Evolutionary conservation across 768 basidiomycete genomes (phyloP), one percentile per base, ranked within the genome.

Genomic region (Pholiota molesta): DNA sequence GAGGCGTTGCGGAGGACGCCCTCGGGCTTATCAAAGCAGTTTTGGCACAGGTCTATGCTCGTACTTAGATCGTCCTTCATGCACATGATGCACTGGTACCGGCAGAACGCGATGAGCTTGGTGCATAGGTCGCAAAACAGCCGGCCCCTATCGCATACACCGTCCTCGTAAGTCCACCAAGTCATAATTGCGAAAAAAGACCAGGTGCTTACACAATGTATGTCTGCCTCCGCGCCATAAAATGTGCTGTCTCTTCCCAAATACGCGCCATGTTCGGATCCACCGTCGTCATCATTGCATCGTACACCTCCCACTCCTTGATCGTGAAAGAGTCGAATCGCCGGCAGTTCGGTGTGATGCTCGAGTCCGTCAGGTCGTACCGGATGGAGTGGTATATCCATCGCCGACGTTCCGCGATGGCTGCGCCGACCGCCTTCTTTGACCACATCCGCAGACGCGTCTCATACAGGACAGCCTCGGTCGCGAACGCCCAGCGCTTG

Each of bases 81-180:
- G 57, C 66, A 67, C 11, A 55, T 58, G 23, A 67, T 62, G 35
- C 66, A 67, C 19, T 40, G 47, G 54, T 61, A 67, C 2, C 66
- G 61, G 3, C 52, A 45, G 49, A 61, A 60, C 2, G 42, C 56
- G 19, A 67, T 55, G 2, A 5, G 11, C 13, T 35, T 35, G 16
- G 45, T 28, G 53, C 66, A 67, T 6, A 31, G 28, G 52, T 67
- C 56, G 37, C 66, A 67, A 3, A 45, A 11, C 11, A 51, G 44
- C 42, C 8, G 11, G 13, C 33, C 1, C 9, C 17, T 29, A 13
- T 51, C 5, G 28, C 3, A 16, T 11, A 8, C 17, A 9, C 2
- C 17, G 7, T 37, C 35, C 35, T 37, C 35, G 35, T 37, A 11
- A 37, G 35, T 16, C 2, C 35, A 37, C 13, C 13, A 37, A 37